Evolutionary conservation across 331 rosid species (phyloP).

Genomic region (Acacia concinna): DNA sequence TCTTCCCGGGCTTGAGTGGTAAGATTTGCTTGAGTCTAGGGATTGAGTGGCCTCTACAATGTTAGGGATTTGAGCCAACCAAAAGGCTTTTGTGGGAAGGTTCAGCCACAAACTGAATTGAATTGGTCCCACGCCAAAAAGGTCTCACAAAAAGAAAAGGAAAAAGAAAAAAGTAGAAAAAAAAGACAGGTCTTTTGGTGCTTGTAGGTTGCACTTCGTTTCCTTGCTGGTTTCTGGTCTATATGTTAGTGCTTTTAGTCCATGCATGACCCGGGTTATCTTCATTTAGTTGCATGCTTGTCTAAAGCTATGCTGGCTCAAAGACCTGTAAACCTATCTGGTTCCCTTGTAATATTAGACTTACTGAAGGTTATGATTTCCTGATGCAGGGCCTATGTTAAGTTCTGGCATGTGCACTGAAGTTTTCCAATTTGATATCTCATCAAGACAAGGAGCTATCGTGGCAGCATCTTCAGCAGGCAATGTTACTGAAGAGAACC

Average conservation of each 20-base stretch:
- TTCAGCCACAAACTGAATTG: background rate
- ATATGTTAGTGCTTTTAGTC: conserved; percentile 1
- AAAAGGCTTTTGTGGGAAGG: background rate
- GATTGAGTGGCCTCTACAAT: background rate
- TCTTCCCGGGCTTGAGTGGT: background rate
- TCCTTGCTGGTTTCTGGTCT: background rate
- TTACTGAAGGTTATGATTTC: conserved; percentile 29
- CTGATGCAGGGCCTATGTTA: conserved; percentile 77
- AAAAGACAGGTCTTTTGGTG: no score
- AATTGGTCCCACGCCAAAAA: background rate
- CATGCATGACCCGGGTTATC: conserved; percentile 3
- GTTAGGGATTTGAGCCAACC: background rate
- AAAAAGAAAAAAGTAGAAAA: no score
- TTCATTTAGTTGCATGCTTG: background rate
- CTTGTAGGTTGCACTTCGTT: background rate
- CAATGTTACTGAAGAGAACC: conserved; percentile 41
- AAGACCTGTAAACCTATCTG: conserved; percentile 14
- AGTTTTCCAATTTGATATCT: conserved; percentile 89
- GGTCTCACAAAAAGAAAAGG: background rate
- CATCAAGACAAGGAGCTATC: conserved; percentile 79
- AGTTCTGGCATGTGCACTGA: conserved; percentile 98
- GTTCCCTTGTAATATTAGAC: background rate
- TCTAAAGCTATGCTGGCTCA: conserved; percentile 8
- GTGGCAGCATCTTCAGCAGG: conserved; percentile 75
- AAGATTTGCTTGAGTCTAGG: background rate